These are phyloP conservation scores for Cordyceps farinosa DNA, from an alignment of 2,329 filamentous ascomycete species.

Conservation along the genomic window DNA sequence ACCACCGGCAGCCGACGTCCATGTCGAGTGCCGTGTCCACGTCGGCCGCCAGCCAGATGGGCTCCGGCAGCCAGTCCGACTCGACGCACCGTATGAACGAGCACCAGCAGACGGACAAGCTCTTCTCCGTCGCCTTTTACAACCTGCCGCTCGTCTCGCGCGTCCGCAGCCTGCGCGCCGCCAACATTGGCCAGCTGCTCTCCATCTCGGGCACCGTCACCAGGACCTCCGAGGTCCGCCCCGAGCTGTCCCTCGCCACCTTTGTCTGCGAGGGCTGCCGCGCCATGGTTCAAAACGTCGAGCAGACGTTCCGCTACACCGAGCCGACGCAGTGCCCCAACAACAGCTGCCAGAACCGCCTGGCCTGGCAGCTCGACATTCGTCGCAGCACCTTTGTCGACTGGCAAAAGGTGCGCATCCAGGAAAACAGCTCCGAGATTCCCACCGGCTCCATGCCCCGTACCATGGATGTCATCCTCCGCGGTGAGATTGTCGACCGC, in stretches of 20 bases:
- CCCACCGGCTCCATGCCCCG: conserved; percentile 97
- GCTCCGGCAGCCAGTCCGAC: conserved; percentile 61
- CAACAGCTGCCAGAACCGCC: conserved; percentile 76
- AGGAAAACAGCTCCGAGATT: conserved; percentile 98
- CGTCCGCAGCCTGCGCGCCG: conserved; percentile 79
- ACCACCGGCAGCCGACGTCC: conserved; percentile 80
- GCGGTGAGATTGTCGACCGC: conserved; percentile 95
- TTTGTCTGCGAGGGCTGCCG: conserved; percentile 90
- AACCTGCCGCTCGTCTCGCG: conserved; percentile 85
- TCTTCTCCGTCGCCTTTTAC: conserved; percentile 91
- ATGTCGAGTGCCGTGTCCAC: conserved; percentile 65
- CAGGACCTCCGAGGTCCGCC: conserved; percentile 91
- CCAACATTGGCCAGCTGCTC: conserved; percentile 86
- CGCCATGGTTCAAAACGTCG: conserved; percentile 80
- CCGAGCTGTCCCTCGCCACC: conserved; percentile 86
- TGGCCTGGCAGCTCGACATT: conserved; percentile 96
- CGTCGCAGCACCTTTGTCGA: conserved; percentile 96
- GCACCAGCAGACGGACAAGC: conserved; percentile 94
- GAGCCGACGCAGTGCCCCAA: conserved; percentile 97
- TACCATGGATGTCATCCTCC: conserved; percentile 94
- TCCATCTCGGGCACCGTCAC: conserved; percentile 97
- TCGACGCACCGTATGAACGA: conserved; percentile 75
- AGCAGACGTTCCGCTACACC: conserved; percentile 96
- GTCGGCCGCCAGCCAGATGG: conserved; percentile 61
- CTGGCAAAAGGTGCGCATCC: conserved; percentile 97